Base-by-base conservation (phyloP, 768 basidiomycete genomes). In the Boletus rubescentipes region DNA sequence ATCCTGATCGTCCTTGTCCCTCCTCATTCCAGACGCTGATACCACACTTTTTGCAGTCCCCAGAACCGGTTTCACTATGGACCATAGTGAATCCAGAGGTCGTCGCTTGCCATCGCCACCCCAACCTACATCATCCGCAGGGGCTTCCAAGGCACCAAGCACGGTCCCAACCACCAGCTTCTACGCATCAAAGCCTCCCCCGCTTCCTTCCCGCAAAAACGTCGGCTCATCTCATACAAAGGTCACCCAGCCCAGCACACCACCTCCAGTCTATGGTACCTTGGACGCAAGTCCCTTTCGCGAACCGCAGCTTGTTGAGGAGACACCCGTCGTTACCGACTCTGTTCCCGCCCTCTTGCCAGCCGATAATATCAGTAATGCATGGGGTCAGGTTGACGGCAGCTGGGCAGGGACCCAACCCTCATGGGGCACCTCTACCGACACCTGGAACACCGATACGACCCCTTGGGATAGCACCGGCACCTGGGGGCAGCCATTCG, bases 271-370 rank as follows among this genome's bases (percentile, higher is more conserved):
- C 2, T 72, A 72, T 32, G 52, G 53, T 12, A 15, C 63, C 31
- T 23, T 52, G 34, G 69, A 64, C 23, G 47, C 40, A 51, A 67
- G 52, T 38, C 58, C 61, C 18, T 84, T 75, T 66, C 78, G 82
- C 26, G 82, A 85, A 64, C 82, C 83, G 1, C 81, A 85, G 61
- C 72, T 82, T 11, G 74, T 84, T 3, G 62, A 68, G 29, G 82
- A 80, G 36, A 73, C 72, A n/a, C 63, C 68, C 38, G 63, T 73
- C 34, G 57, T 47, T 15, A 72, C 70, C 23, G 74, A 70, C 38
- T 36, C 78, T 5, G 67, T 72, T 14, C 69, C 79, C 7, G 61
- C 59, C 23, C 66, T 70, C 46, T 67, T 79, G n/a, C 74, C 79
- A 29, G 58, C 68, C 2, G 69, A 73, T 2, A 66, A 64, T 23